Base-by-base conservation (phyloP, 768 basidiomycete genomes). In the Amyloporia xantha region DNA sequence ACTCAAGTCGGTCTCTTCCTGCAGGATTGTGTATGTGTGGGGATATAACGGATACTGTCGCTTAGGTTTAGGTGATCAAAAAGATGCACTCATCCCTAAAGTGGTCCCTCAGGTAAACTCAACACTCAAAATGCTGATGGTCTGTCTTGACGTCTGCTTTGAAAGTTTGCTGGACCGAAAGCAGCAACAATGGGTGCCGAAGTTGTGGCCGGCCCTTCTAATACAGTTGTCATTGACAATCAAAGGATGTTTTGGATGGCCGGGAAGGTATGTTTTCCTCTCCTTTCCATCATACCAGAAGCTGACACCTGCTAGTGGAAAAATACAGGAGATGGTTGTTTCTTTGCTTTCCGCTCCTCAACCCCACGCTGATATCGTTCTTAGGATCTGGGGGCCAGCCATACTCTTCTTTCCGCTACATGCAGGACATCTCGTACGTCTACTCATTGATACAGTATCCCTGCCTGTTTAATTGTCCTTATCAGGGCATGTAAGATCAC, bases 1-100 rank as follows among this genome's bases (percentile, higher is more conserved):
- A 50, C 26, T 30, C 35, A 27, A 53, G n/a, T 37, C 28, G 6
- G 15, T n/a, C 17, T 35, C n/a, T n/a, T n/a, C n/a, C n/a, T n/a
- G n/a, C 23, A 91, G 89, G 1, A 64, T 82, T 44, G 84, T 89
- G 5, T 88, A 86, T 57, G 83, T 86, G 5, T 93, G 89, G 87
- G 91, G 90, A 4, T 91, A 85, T 61, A 90, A 89, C 50, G 90
- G 89, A 7, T 95, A 96, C 62, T 93, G 91, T 54, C 82, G 95
- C 15, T 76, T 94, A 27, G 95, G 94, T 17, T 74, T 93, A 17
- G 89, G 89, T 5, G 84, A 87, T 57, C 92, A 93, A 63, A 79
- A 83, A 24, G 91, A 93, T 54, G 76, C 73, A 1, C 70, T 97
- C 35, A 74, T 79, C 27, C 95, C 95, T 0, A 90, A 88, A 57